Base-by-base conservation (phyloP, 352 stramenopile species). In the Phytopythium delawarense region DNA sequence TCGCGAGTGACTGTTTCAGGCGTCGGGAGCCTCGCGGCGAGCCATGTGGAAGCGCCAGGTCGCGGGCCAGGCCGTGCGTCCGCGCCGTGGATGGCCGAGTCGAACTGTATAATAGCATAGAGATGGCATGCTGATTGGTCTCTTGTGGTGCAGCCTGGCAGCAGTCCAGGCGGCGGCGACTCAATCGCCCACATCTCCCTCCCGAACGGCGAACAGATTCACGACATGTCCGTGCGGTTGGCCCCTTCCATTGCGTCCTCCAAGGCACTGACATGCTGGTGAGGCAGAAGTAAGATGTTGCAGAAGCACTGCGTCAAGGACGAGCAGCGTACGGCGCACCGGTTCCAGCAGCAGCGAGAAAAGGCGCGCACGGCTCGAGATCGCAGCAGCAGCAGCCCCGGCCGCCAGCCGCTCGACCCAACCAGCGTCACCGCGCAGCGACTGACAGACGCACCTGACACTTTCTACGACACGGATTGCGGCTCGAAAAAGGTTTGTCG, bases 11-110 rank as follows among this genome's bases (percentile, higher is more conserved):
- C 52, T 18, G 20, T 23, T 32, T 9, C 46, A 89, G 80, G 80
- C 80, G 20, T 82, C 72, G 7, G 80, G 67, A 45, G 78, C 74
- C 20, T 79, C 80, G 3, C 69, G 77, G 8, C 76, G 80, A 52
- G 78, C 72, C 13, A 89, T 89, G 80, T 89, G 80, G 80, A 89
- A 88, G 66, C 75, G 80, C 15, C 70, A 88, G 54, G 57, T 84
- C 50, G 66, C 74, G 0, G 73, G 75, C 13, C 61, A 76, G 46
- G 20, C 20, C 52, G 44, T 28, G 52, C 59, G 35, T 48, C 48
- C 57, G 44, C 20, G 52, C 25, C 57, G 37, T 54, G 61, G 25
- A 7, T 15, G 6, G n/a, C 8, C 25, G 15, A 35, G 12, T 48
- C 20, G 16, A 18, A 11, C 7, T 39, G 7, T 39, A 7, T 12